Evolutionary conservation across 2,329 filamentous ascomycete species (phyloP).

Genomic region (Calycina herbarum): DNA sequence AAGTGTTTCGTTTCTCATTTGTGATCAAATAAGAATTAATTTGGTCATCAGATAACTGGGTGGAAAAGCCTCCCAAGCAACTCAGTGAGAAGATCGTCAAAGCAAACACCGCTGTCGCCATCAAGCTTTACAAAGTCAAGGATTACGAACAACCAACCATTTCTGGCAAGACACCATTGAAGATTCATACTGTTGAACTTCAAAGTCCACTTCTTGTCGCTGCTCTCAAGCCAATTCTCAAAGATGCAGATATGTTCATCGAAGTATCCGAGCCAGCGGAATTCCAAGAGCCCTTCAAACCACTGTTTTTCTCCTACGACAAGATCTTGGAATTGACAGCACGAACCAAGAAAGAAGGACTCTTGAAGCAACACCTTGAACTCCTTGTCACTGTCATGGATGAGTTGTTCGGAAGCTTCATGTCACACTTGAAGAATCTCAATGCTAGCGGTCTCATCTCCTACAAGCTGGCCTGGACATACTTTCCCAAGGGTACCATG

Average conservation of each 20-base stretch:
- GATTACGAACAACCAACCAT: slow-evolving; percentile 44
- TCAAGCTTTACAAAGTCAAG: slow-evolving; percentile 50
- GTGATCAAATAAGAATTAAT: neutral
- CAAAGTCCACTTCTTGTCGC: slow-evolving; percentile 46
- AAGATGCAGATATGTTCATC: slow-evolving; percentile 44
- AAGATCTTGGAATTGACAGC: slow-evolving; percentile 41
- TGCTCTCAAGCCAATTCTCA: slow-evolving; percentile 46
- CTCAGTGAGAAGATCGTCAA: slow-evolving; percentile 21
- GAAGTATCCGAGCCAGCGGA: slow-evolving; percentile 40
- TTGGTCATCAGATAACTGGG: slow-evolving; percentile 16
- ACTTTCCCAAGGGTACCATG: slow-evolving; percentile 43
- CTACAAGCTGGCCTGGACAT: slow-evolving; percentile 47
- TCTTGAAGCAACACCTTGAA: slow-evolving; percentile 42
- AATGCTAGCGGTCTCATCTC: slow-evolving; percentile 42
- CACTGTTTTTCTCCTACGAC: slow-evolving; percentile 47
- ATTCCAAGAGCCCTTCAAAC: slow-evolving; percentile 44
- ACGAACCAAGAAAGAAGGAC: slow-evolving; percentile 29
- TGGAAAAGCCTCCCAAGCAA: slow-evolving; percentile 26
- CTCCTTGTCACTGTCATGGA: slow-evolving; percentile 45
- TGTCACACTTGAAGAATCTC: slow-evolving; percentile 41
- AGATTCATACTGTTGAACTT: slow-evolving; percentile 44
- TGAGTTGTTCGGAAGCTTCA: slow-evolving; percentile 45
- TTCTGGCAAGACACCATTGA: slow-evolving; percentile 41
- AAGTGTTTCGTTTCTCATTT: neutral
- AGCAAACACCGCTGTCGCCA: slow-evolving; percentile 43